Conservation (phyloP, 768 basidiomycete genomes). For the Cyclocybe aegerita region DNA sequence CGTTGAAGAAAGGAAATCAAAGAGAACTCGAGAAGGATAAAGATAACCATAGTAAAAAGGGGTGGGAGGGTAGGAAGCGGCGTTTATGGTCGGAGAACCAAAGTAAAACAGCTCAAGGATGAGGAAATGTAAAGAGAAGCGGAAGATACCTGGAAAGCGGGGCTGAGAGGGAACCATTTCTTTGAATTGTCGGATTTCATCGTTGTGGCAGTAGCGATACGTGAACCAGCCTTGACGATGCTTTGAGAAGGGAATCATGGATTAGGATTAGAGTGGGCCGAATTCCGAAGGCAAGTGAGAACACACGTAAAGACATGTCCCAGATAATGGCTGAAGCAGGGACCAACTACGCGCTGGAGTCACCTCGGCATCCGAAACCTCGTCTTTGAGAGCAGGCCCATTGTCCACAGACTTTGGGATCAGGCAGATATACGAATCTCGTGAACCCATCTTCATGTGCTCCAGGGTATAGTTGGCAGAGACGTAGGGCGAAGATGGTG, state of each 20-base stretch:
- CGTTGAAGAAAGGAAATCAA: slow-evolving; percentile 24
- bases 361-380: slow-evolving; percentile 57
- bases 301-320: slow-evolving; percentile 84
- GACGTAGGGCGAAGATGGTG: slow-evolving; percentile 1
- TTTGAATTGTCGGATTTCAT: slow-evolving; percentile 94
- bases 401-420: slow-evolving; percentile 65
- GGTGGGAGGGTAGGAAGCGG: slow-evolving; percentile 22
- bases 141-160: slow-evolving; percentile 58
- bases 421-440: slow-evolving; percentile 73
- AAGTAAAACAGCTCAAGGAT: slow-evolving; percentile 17
- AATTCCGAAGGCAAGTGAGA: slow-evolving; percentile 25
- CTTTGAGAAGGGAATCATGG: slow-evolving; percentile 44
- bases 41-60: slow-evolving; percentile 20
- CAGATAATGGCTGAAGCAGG: slow-evolving; percentile 74
- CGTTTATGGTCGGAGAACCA: slow-evolving; percentile 23
- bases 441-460: slow-evolving; percentile 70
- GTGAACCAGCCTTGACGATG: slow-evolving; percentile 95
- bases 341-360: slow-evolving; percentile 81
- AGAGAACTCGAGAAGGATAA: slow-evolving; percentile 18
- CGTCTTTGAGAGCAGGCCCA: slow-evolving; percentile 38
- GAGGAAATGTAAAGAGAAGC: slow-evolving; percentile 11
- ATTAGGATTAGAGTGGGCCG: slow-evolving; percentile 24
- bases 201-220: slow-evolving; percentile 94
- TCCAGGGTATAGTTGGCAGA: slow-evolving; percentile 56
- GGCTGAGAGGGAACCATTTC: slow-evolving; percentile 68